These are phyloP conservation scores for Lichtheimia hyalospora DNA, from an alignment of 371 early-diverging fungal species.

Conservation along the genomic window DNA sequence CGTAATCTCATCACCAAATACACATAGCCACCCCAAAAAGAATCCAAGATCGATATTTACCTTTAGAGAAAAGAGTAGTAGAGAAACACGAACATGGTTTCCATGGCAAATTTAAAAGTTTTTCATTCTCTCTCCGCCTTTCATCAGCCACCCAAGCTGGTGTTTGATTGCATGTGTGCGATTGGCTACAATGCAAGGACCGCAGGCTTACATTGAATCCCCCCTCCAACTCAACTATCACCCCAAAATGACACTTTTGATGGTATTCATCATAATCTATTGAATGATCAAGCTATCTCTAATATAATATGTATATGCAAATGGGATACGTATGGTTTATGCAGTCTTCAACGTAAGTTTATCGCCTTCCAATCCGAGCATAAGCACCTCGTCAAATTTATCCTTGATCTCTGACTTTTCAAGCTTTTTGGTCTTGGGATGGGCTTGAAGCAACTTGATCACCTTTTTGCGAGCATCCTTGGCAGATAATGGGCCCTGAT, in stretches of 20 bases:
- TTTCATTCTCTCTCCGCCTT: too few species aligned
- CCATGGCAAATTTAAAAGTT: too few species aligned
- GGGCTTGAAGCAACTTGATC: slow-evolving; percentile 28
- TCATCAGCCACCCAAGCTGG: too few species aligned
- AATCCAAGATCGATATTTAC: background rate
- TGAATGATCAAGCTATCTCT: too few species aligned
- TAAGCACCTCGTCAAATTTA: slow-evolving; percentile 13
- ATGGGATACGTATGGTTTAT: background rate
- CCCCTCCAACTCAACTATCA: too few species aligned
- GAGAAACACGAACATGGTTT: background rate
- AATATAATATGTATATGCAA: too few species aligned
- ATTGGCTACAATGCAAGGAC: too few species aligned
- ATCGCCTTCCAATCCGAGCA: slow-evolving; percentile 20
- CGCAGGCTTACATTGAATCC: too few species aligned
- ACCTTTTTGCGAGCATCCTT: slow-evolving; percentile 40
- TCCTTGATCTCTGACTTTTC: slow-evolving; percentile 20
- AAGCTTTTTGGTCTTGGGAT: slow-evolving; percentile 24
- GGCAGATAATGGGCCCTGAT: slow-evolving; percentile 24
- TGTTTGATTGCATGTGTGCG: too few species aligned
- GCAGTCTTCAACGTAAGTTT: slow-evolving; percentile 10
- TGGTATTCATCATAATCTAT: too few species aligned
- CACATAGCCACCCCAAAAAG: background rate
- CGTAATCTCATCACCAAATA: slow-evolving; percentile 1
- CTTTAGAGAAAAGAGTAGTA: background rate
- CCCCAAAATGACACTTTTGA: too few species aligned